A percentile compares a stretch with the other conserved stretches of the same genome.
Evolutionary conservation across 2,329 filamentous ascomycete genomes (phyloP).

Genomic region (Clonostachys rosea): DNA sequence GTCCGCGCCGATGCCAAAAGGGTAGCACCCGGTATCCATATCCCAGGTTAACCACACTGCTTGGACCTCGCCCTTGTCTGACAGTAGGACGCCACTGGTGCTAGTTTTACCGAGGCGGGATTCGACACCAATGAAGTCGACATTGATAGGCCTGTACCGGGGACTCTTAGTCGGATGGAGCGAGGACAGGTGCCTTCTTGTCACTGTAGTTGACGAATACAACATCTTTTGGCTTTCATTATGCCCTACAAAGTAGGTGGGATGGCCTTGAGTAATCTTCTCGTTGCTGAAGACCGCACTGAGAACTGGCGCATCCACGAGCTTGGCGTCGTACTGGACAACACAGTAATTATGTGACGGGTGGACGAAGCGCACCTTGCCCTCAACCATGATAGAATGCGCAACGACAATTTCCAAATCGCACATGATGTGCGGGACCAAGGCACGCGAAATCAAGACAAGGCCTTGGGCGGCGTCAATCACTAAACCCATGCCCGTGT

Average conservation of each 20-base stretch:
- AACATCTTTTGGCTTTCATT: constrained; percentile 94
- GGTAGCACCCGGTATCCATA: constrained; percentile 95
- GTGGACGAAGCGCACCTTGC: constrained; percentile 92
- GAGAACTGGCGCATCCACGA: constrained; percentile 92
- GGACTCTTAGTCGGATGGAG: constrained; percentile 87
- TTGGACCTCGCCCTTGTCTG: constrained; percentile 86
- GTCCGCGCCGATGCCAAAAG: constrained; percentile 85
- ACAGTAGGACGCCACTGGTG: constrained; percentile 86
- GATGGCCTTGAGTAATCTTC: constrained; percentile 85
- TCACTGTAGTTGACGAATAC: constrained; percentile 89
- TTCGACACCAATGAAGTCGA: constrained; percentile 96
- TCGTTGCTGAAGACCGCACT: constrained; percentile 79
- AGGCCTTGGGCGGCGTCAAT: constrained; percentile 95
- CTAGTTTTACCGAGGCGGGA: constrained; percentile 88
- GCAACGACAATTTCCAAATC: constrained; percentile 95
- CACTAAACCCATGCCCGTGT: constrained; percentile 92
- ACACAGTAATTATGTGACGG: constrained; percentile 96
- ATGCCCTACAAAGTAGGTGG: constrained; percentile 97
- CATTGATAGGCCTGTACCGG: constrained; percentile 88
- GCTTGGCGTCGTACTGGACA: constrained; percentile 85
- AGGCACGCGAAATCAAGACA: constrained; percentile 88
- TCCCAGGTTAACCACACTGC: constrained; percentile 97
- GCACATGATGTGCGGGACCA: constrained; percentile 94
- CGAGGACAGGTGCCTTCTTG: constrained; percentile 97
- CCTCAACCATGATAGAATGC: constrained; percentile 91